Conservation (phyloP, 164 flowering plant species). For the Magnolia kwangsiensis region DNA sequence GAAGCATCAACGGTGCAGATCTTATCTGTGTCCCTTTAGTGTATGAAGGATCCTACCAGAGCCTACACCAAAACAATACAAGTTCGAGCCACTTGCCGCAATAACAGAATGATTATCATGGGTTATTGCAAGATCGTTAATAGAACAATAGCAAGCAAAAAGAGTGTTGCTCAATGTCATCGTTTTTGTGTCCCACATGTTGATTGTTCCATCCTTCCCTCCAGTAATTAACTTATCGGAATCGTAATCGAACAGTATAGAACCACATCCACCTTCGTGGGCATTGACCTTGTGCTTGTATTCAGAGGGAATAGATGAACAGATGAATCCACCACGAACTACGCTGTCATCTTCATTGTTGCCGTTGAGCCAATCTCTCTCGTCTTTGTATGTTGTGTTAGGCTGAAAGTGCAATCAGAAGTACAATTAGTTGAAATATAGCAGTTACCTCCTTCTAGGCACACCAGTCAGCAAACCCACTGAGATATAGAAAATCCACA, state of each 20-base stretch:
- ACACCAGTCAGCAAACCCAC: neutral
- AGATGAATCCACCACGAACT: conserved; percentile 32
- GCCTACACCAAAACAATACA: conserved; percentile 76
- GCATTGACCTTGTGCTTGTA: conserved; percentile 69
- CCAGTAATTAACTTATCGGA: conserved; percentile 75
- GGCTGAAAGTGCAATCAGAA: conserved; percentile 33
- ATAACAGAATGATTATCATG: conserved; percentile 70
- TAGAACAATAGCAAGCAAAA: conserved; percentile 75
- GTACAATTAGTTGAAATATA: neutral
- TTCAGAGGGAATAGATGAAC: conserved; percentile 51
- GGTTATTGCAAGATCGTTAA: conserved; percentile 81
- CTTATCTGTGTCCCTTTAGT: conserved; percentile 85
- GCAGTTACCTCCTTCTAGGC: neutral
- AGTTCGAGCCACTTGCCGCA: conserved; percentile 88
- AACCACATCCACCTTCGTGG: conserved; percentile 89
- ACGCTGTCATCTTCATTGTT: conserved; percentile 83
- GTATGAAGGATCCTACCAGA: conserved; percentile 83
- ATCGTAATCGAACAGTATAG: conserved; percentile 64
- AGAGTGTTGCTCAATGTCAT: conserved; percentile 53
- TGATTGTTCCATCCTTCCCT: conserved; percentile 81
- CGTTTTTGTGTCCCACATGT: conserved; percentile 80
- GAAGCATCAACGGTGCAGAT: conserved; percentile 91
- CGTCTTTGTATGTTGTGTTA: conserved; percentile 73
- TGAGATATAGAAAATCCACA: neutral
- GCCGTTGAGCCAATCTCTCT: conserved; percentile 58